Evolutionary conservation across 306 rosid species (phyloP).

Genomic region (Prosopis cineraria): DNA sequence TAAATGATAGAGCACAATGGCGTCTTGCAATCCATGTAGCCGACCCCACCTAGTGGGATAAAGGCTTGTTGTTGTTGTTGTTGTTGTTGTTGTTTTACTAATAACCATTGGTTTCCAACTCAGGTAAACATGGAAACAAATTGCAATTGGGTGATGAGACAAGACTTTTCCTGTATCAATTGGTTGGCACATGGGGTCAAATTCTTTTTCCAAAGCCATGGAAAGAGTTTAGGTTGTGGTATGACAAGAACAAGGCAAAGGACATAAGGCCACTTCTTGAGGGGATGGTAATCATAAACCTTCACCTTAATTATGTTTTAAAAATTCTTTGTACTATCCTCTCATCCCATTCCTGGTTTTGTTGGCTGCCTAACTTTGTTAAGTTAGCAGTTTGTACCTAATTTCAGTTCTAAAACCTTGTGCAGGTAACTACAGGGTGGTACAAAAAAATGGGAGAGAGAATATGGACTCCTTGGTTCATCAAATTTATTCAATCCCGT

Average conservation of each 20-base stretch:
- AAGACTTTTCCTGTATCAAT: conserved; percentile 74
- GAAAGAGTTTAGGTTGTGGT: conserved; percentile 99
- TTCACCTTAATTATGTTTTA: neutral
- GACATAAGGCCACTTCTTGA: conserved; percentile 76
- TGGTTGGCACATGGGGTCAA: conserved; percentile 99
- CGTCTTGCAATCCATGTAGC: no score
- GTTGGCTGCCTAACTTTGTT: neutral
- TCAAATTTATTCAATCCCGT: conserved; percentile 80
- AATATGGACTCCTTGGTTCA: conserved; percentile 99
- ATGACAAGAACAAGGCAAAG: conserved; percentile 76
- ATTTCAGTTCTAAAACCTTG: conserved; percentile 33
- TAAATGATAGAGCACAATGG: no score
- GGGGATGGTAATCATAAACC: conserved; percentile 69
- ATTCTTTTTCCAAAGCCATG: conserved; percentile 96
- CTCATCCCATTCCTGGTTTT: conserved; percentile 12
- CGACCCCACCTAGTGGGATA: no score
- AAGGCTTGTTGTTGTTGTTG: no score
- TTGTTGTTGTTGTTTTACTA: no score
- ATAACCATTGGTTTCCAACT: conserved; percentile 31
- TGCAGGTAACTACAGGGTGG: conserved; percentile 94
- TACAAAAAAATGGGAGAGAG: conserved; percentile 90
- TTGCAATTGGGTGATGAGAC: conserved; percentile 62
- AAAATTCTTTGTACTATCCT: conserved; percentile 10
- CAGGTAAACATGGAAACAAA: conserved; percentile 94
- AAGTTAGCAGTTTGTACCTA: conserved; percentile 29